Base-by-base conservation (phyloP, 2,329 filamentous ascomycete genomes). In the Ascosphaera acerosa region DNA sequence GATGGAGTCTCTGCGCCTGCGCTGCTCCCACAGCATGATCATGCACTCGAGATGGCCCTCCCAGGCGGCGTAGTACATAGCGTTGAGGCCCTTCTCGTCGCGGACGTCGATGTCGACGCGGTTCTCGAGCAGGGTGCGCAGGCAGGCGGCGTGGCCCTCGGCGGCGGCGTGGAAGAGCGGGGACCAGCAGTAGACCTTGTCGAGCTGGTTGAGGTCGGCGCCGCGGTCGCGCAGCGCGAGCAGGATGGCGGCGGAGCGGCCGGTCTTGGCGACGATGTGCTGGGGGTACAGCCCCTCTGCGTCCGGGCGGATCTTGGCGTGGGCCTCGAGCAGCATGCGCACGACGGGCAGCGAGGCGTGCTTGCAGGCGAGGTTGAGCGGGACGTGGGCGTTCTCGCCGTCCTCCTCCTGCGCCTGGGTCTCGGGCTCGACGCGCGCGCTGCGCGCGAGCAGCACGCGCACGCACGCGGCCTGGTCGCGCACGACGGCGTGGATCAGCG, bases 31-130 rank as follows among this genome's bases (percentile, higher is more conserved):
- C 18, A 97, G 65, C 5, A 92, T 62, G 44, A 74, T 72, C 76
- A 97, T 91, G 54, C 87, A 94, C 44, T 84, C 75, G 33, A 94
- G 55, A 47, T 94, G 78, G 0, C 87, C 87, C 54, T 97, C 87
- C 87, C 87, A 97, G 0, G 81, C 84, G 10, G 87, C 87, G 51
- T 97, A 97, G 52, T 97, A 97, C 71, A 94, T 81, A 17, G 87
- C 82, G 2, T 82, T 80, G 3, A 94, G 62, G 10, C 71, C 74
- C 47, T 94, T 97, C 53, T 97, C 87, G 45, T 97, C 87, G 27
- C 78, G 55, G 33, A 81, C 76, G 39, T 71, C 72, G 1, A 75
- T 66, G 42, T 89, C 69, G 3, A 75, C 82, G 5, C 76, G 74
- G 38, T 76, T 68, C 32, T 80, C 68, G 7, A 97, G 60, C 3